These are phyloP conservation scores for Saccharomyces hybrid DNA, from an alignment of 1,139 yeast genomes.

Conservation along the genomic window DNA sequence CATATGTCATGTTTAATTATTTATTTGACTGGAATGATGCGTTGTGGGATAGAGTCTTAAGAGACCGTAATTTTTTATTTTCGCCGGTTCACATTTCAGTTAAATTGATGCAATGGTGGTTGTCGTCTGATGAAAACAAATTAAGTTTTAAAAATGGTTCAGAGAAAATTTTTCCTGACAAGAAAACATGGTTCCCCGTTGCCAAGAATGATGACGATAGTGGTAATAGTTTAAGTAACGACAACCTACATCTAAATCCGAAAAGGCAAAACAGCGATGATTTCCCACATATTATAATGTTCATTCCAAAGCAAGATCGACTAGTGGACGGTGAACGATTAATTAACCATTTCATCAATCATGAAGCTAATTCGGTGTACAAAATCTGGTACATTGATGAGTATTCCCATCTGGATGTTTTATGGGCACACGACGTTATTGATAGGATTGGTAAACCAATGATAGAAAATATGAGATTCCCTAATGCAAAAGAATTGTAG, in stretches of 20 bases:
- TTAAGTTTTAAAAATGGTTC: slow-evolving; percentile 28
- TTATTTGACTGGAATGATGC: slow-evolving; percentile 79
- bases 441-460: slow-evolving; percentile 43
- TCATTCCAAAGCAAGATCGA: slow-evolving; percentile 48
- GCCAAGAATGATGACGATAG: slow-evolving; percentile 5
- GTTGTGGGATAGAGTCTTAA: slow-evolving; percentile 63
- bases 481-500: slow-evolving; percentile 5
- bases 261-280: slow-evolving; percentile 11
- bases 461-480: slow-evolving; percentile 21
- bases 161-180: slow-evolving; percentile 28
- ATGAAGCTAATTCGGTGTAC: slow-evolving; percentile 41
- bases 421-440: slow-evolving; percentile 80
- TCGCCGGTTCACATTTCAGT: slow-evolving; percentile 79
- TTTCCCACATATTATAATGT: slow-evolving; percentile 37
- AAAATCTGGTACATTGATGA: slow-evolving; percentile 42
- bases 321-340: slow-evolving; percentile 55
- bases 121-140: slow-evolving; percentile 31
- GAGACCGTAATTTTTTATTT: slow-evolving; percentile 70
- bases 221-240: slow-evolving; percentile 23
- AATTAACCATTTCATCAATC: slow-evolving; percentile 38
- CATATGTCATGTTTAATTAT: slow-evolving; percentile 77
- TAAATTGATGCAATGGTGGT: slow-evolving; percentile 88
- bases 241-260: slow-evolving; percentile 29
- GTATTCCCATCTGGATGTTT: slow-evolving; percentile 83
- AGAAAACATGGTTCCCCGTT: slow-evolving; percentile 30